Evolutionary conservation across 1,284 basidiomycete species (phyloP).

Genomic region (Microstroma glucosiphilum): DNA sequence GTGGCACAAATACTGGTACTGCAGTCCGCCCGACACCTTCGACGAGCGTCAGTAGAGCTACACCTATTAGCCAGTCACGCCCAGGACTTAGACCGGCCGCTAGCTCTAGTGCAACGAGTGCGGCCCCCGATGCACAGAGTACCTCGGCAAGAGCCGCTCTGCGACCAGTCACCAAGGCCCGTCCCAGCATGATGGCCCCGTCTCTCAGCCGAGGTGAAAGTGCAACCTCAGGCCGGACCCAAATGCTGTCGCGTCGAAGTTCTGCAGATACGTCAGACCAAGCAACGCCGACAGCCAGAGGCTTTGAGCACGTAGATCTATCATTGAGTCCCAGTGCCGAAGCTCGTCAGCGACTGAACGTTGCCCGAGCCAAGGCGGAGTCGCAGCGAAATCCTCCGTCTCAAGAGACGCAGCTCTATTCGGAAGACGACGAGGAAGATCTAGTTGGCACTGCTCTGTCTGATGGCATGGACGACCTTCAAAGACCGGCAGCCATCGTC

Average conservation of each 20-base stretch:
- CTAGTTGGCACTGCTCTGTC: background rate
- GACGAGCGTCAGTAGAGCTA: background rate
- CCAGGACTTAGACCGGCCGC: background rate
- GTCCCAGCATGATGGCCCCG: constrained; percentile 26
- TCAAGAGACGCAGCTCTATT: background rate
- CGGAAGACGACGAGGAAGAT: background rate
- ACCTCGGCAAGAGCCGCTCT: constrained; percentile 31
- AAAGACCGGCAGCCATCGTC: too few species aligned
- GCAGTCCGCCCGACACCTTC: background rate
- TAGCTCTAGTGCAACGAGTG: background rate
- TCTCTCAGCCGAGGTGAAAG: too few species aligned
- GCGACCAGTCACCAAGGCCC: constrained; percentile 25
- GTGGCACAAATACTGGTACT: background rate
- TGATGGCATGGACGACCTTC: too few species aligned
- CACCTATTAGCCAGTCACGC: background rate
- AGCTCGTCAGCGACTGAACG: constrained; percentile 11
- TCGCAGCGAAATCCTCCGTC: background rate
- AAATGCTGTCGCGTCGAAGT: too few species aligned
- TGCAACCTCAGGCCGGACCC: too few species aligned
- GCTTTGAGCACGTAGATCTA: background rate
- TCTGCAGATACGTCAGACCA: too few species aligned
- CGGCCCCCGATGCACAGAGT: constrained; percentile 19
- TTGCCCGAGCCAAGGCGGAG: constrained; percentile 6
- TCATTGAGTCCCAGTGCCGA: background rate
- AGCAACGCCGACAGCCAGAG: too few species aligned